Evolutionary conservation across 2,329 filamentous ascomycete genomes (phyloP).

Genomic region (Cladosporium cucumerinum): DNA sequence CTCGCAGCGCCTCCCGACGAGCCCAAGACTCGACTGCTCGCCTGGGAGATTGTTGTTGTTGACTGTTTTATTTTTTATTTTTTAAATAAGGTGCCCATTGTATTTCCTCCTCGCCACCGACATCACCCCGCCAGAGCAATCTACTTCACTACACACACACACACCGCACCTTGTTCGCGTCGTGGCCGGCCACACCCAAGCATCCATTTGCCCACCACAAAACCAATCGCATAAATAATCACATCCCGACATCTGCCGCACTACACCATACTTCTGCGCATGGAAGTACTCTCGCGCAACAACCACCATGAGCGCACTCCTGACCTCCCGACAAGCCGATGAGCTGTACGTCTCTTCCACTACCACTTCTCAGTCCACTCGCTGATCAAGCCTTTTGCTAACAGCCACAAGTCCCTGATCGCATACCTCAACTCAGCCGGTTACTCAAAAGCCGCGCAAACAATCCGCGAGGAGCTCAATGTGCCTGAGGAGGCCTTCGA

Average conservation of each 20-base stretch:
- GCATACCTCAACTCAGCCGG: constrained; percentile 77
- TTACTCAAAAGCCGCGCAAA: constrained; percentile 65
- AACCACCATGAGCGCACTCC: constrained; percentile 65
- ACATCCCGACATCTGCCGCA: background rate
- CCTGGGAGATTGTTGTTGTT: background rate
- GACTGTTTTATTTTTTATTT: too few relatives aligned
- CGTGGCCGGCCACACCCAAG: background rate
- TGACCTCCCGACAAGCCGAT: constrained; percentile 78
- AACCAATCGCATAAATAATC: background rate
- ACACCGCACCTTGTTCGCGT: constrained; percentile 2
- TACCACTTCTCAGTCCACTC: constrained; percentile 18
- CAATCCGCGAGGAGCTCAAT: constrained; percentile 72
- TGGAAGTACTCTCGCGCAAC: background rate
- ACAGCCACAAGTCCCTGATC: constrained; percentile 88
- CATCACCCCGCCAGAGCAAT: background rate
- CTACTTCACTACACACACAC: background rate
- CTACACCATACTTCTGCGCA: constrained; percentile 3
- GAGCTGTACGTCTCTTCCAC: constrained; percentile 66
- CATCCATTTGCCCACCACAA: background rate
- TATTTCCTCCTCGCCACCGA: background rate
- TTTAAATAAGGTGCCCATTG: background rate
- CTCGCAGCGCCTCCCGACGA: background rate
- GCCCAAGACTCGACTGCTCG: background rate
- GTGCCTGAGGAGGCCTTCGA: constrained; percentile 69
- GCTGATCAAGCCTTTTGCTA: constrained; percentile 31